Base-by-base conservation (phyloP, 441 rosid species). In the Euphorbia corollata region DNA sequence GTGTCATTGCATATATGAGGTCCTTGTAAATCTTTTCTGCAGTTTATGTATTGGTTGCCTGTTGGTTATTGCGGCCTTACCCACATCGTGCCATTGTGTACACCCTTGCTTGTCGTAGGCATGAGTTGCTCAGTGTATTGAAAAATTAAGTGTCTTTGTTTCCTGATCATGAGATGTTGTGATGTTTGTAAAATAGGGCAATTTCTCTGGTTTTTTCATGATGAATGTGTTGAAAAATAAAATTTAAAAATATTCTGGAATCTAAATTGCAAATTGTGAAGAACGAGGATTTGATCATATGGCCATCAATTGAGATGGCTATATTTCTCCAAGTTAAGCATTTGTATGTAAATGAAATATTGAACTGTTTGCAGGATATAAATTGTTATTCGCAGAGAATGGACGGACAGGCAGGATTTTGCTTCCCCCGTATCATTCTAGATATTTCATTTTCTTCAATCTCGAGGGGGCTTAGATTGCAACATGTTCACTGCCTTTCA, bases 21-120 rank as follows among this genome's bases (percentile, higher is more conserved):
- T 74, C 71, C 71, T 69, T 81, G 86, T 85, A 83, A 77, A 83
- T 73, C 74, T 75, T 77, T 71, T 77, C 70, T 59, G 59, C 55
- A 71, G 69, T 67, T 61, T 27, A 65, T 76, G 73, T 75, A 77
- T 77, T 59, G 39, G 75, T 58, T 41, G 70, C 64, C 67, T 71
- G 59, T 65, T 74, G 74, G 57, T 55, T 53, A 70, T 74, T 54
- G 45, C 47, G 36, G 27, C 59, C 55, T n/a, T 23, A 45, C 59
- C 39, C 16, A 50, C 47, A 59, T 51, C 64, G 61, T 64, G 56
- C 56, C 59, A 50, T 54, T 23, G 19, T 56, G 53, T 64, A 63
- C 41, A 41, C 22, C 47, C 62, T 38, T 60, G 48, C 43, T 67
- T 50, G 57, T 41, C 6, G 32, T 18, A 18, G 57, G 63, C 70